Evolutionary conservation across 1,284 basidiomycete genomes (phyloP), one percentile per base, ranked within the genome.

Genomic region (Amylostereum chailletii): DNA sequence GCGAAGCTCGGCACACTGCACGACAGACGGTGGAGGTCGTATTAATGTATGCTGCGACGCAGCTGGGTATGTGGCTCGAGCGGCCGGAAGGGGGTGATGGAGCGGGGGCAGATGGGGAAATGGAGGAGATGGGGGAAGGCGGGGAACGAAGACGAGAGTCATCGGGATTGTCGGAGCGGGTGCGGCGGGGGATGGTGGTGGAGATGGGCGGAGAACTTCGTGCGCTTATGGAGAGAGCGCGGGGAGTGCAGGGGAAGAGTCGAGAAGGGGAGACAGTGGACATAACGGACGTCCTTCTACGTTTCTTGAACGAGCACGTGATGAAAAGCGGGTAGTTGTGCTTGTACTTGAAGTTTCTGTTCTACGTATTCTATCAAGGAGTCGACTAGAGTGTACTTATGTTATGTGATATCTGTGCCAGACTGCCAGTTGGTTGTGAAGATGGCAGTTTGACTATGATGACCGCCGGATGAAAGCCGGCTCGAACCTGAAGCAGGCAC

Each of bases 171-270:
- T 77, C 77, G 53, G 83, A 85, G 55, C 70, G 83, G 44, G 61
- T 86, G 56, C 69, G 83, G 55, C 69, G 85, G 55, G 83, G 86
- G 0, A 82, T 87, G 76, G 80, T 83, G 9, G 81, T 83, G 1
- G 87, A 91, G 68, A 81, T 92, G 73, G 80, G 79, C 41, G 72
- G 73, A 2, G 90, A 92, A 63, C 58, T 91, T 49, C 79, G 81
- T 57, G 70, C 75, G 6, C 65, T 90, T 59, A 54, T 91, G 62
- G 75, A 68, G 53, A 84, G 79, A 57, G 72, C 81, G n/a, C 79
- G 76, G 58, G 74, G 76, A 1, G 63, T 84, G 41, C 65, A 86
- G 27, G 71, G 66, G 30, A 81, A 83, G 61, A 77, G 75, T 57
- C 68, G 77, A 48, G 58, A 70, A 46, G 70, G 67, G 49, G 62